Conservation (phyloP, 768 basidiomycete species). For the Cubamyces lactineus region DNA sequence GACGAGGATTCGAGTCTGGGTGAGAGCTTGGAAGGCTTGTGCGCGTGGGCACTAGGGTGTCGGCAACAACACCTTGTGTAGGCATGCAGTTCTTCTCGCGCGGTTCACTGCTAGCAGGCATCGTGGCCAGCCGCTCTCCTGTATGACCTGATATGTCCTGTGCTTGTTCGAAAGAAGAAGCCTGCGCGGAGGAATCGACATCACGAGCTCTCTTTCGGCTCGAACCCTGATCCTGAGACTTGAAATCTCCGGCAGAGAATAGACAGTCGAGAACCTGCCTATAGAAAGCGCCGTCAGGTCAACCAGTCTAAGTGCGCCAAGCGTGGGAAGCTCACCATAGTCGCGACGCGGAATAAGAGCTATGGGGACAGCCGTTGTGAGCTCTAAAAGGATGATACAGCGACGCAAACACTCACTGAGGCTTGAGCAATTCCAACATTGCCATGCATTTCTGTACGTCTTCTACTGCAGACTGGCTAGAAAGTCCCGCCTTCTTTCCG, state of each 20-base stretch:
- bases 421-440: constrained; percentile 24
- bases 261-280: constrained; percentile 4
- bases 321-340: not conserved
- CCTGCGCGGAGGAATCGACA: not conserved
- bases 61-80: no score
- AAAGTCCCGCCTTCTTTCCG: constrained; percentile 39
- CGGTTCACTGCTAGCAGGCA: no score
- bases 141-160: no score
- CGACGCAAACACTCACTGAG: constrained; percentile 9
- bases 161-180: not conserved
- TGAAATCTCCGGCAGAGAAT: constrained; percentile 5
- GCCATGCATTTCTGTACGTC: constrained; percentile 48
- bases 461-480: constrained; percentile 40
- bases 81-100: no score
- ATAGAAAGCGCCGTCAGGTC: not conserved
- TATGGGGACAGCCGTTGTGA: not conserved
- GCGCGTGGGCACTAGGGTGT: no score
- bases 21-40: not conserved
- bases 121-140: no score
- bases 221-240: not conserved
- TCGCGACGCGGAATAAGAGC: constrained; percentile 2
- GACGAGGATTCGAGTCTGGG: not conserved
- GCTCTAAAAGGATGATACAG: not conserved
- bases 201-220: constrained; percentile 9
- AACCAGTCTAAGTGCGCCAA: not conserved